phyloP scores from a whole-genome alignment of 345 rosid species.

The Anastatica hierochuntica region DNA sequence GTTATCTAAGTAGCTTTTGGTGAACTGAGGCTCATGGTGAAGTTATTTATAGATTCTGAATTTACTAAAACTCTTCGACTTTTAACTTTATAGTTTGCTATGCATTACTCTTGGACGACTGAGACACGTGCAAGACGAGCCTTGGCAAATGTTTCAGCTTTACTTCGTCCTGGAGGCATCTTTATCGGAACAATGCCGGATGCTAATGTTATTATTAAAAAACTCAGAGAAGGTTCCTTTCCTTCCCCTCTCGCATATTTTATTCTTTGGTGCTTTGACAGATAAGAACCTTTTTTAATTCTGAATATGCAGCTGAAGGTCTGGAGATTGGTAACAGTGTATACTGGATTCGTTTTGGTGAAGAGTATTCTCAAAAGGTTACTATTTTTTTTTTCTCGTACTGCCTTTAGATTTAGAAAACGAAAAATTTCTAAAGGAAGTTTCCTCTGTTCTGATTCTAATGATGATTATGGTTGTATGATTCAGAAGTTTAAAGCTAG shows the following conservation, averaged over 20 bases:
- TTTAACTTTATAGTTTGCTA: constrained; percentile 70
- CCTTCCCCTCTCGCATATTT: too few species aligned
- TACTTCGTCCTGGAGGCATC: constrained; percentile 92
- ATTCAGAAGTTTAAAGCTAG: constrained; percentile 77
- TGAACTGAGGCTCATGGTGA: constrained; percentile 2
- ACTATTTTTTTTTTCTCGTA: neutral
- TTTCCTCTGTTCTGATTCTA: neutral
- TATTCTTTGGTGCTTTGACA: too few species aligned
- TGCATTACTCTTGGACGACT: constrained; percentile 96
- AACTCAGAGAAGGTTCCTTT: constrained; percentile 77
- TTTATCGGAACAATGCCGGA: constrained; percentile 98
- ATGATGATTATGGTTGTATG: constrained; percentile 15
- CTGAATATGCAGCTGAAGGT: constrained; percentile 62
- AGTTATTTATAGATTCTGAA: constrained; percentile 12
- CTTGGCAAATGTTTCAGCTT: constrained; percentile 81
- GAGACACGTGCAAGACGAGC: constrained; percentile 90
- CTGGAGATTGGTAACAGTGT: constrained; percentile 67
- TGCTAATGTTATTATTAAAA: constrained; percentile 84
- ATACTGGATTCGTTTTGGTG: constrained; percentile 83
- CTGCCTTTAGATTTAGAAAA: too few species aligned
- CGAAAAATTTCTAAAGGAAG: too few species aligned
- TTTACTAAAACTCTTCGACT: neutral
- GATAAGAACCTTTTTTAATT: neutral
- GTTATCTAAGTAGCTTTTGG: neutral
- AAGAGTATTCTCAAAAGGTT: constrained; percentile 75